Conservation (phyloP, 2,329 filamentous ascomycete genomes). For the Ceratocystiopsis minuta region DNA sequence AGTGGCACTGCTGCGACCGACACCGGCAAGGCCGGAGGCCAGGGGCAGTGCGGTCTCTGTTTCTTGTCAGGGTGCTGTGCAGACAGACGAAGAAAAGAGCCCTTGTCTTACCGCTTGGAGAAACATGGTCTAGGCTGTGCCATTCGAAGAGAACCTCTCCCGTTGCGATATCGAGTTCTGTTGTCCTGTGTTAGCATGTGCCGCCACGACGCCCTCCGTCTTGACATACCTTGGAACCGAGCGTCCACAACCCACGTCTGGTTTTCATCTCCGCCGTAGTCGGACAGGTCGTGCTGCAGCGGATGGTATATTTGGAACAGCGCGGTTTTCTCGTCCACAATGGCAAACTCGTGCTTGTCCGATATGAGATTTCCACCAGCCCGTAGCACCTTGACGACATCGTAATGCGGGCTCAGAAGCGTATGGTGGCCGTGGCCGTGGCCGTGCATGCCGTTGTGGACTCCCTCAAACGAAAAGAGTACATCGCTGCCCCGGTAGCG, state of each 20-base stretch:
- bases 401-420: slow-evolving; percentile 34
- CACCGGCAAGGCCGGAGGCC: slow-evolving; percentile 22
- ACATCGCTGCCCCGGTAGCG: slow-evolving; percentile 33
- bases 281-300: slow-evolving; percentile 23
- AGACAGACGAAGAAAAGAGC: too few species aligned
- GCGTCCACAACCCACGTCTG: slow-evolving; percentile 39
- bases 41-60: slow-evolving; percentile 17
- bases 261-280: slow-evolving; percentile 26
- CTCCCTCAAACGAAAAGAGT: slow-evolving; percentile 34
- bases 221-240: slow-evolving; percentile 28
- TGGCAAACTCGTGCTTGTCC: slow-evolving; percentile 37
- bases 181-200: too few species aligned
- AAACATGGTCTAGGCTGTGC: slow-evolving; percentile 37
- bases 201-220: too few species aligned
- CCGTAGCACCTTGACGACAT: slow-evolving; percentile 32
- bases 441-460: slow-evolving; percentile 30
- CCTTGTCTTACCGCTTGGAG: slow-evolving; percentile 25
- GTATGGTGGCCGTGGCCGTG: slow-evolving; percentile 36
- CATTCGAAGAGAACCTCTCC: slow-evolving; percentile 40
- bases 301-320: slow-evolving; percentile 36
- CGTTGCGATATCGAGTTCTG: slow-evolving; percentile 30
- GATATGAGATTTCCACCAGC: slow-evolving; percentile 31
- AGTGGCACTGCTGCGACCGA: slow-evolving; percentile 12
- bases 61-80: background rate
- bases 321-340: slow-evolving; percentile 32